Conservation (phyloP, 345 rosid species). For the Gossypioides kirkii region DNA sequence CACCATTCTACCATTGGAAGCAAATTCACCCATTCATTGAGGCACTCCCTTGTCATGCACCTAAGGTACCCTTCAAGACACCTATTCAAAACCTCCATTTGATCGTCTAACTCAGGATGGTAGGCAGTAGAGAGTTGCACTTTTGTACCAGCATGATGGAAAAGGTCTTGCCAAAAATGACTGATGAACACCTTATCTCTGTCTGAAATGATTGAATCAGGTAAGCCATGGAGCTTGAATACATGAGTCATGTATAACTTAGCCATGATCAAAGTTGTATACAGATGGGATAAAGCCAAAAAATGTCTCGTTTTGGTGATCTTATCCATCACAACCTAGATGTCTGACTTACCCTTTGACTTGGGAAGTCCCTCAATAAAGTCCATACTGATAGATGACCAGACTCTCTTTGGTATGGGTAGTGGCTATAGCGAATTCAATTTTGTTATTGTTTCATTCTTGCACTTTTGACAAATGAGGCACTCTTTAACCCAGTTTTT, state of each 20-base stretch:
- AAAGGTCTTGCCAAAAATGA: not conserved
- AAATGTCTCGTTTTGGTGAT: too few relatives aligned
- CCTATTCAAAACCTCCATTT: too few relatives aligned
- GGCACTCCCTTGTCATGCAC: not conserved
- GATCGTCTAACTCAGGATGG: not conserved
- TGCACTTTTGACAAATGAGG: not conserved
- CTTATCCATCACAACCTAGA: too few relatives aligned
- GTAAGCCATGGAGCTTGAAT: not conserved
- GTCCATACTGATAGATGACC: not conserved
- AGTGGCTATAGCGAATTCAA: accelerated
- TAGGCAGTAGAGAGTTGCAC: not conserved
- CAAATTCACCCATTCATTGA: not conserved
- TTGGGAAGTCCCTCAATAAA: not conserved
- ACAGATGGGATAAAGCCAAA: not conserved
- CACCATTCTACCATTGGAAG: not conserved
- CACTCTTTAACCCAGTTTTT: not conserved
- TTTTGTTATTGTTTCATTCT: not conserved
- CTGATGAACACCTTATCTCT: too few relatives aligned
- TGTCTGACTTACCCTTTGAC: too few relatives aligned
- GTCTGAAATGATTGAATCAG: not conserved
- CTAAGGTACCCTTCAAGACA: not conserved
- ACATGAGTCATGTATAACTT: not conserved
- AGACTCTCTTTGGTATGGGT: not conserved
- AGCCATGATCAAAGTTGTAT: not conserved
- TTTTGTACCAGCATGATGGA: too few relatives aligned